Base-by-base conservation (phyloP, 2,329 filamentous ascomycete genomes). In the Cryoendolithus antarcticus region DNA sequence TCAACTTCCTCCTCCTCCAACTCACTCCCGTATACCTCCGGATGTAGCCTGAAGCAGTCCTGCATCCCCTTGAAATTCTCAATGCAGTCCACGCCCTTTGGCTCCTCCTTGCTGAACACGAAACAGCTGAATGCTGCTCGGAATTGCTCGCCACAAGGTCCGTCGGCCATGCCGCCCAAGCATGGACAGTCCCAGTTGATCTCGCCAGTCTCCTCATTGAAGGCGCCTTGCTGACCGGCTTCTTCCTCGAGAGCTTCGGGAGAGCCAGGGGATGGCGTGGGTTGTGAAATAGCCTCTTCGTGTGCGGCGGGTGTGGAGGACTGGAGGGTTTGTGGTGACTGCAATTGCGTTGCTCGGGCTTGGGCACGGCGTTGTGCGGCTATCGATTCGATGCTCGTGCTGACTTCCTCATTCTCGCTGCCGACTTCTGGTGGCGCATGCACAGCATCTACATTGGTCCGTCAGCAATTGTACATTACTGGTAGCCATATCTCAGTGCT, bases 121-220 rank as follows among this genome's bases (percentile, higher is more conserved):
- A 98, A 98, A 67, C 91, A 98, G 74, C 86, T 94, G 56, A 98
- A 98, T 0, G 91, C 91, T 15, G 80, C 79, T 69, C 81, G 86
- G 74, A 98, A 98, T 56, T 96, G 80, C 59, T 93, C 85, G 35
- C 91, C 91, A 59, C 91, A 98, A 39, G 91, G 91, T 0, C 91
- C 91, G 57, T 94, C 67, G 6, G 91, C 91, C 91, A 98, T 98
- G 38, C 91, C 91, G 35, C 91, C 91, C 28, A 98, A 69, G 61
- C 91, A 98, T 10, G 91, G 91, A 63, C 91, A 98, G 61, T 96
- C 91, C 91, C 91, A 98, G 71, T 98, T 98, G 66, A 98, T 98
- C 72, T 98, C 91, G 51, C 91, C 91, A 7, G 91, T 98, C 68
- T 96, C 91, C 2, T 88, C 86, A 63, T 98, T 93, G 69, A 96